Conservation (phyloP, 169 alveolate genomes). For the Plasmodium chabaudi region DNA sequence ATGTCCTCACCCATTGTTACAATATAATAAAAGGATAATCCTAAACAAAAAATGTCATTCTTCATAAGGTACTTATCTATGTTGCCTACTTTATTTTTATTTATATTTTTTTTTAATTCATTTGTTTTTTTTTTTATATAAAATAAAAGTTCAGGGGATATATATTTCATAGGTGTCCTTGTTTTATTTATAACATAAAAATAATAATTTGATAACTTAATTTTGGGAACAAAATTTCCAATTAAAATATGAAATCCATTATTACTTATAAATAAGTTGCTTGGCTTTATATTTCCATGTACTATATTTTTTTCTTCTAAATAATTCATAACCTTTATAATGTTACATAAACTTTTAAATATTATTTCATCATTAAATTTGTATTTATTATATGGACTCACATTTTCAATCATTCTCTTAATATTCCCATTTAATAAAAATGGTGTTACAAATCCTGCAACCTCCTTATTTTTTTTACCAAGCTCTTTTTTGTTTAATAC, state of each 20-base stretch:
- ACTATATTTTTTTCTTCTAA: constrained; percentile 28
- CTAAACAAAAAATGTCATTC: constrained; percentile 62
- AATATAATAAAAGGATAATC: constrained; percentile 59
- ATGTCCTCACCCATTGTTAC: constrained; percentile 62
- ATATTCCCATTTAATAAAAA: constrained; percentile 48
- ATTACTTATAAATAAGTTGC: constrained; percentile 41
- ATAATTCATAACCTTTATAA: constrained; percentile 46
- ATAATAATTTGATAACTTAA: constrained; percentile 28
- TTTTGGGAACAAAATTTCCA: constrained; percentile 56
- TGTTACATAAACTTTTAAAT: constrained; percentile 25
- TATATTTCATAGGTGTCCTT: constrained; percentile 31
- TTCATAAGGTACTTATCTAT: constrained; percentile 29
- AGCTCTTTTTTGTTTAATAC: constrained; percentile 11
- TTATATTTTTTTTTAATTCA: constrained; percentile 1
- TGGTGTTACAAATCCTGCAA: constrained; percentile 72
- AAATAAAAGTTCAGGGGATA: constrained; percentile 49
- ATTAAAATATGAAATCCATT: constrained; percentile 32
- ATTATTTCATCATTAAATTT: constrained; percentile 17
- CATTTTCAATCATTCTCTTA: constrained; percentile 22
- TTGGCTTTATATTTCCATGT: constrained; percentile 65
- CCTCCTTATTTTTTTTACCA: background rate
- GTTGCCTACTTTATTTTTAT: constrained; percentile 14
- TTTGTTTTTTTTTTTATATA: constrained; percentile 39
- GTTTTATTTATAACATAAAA: constrained; percentile 43
- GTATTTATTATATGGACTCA: constrained; percentile 27